Evolutionary conservation across 1,284 basidiomycete species (phyloP), one percentile per base, ranked within the genome.

Genomic region (Sporisorium iseilematis-ciliati): DNA sequence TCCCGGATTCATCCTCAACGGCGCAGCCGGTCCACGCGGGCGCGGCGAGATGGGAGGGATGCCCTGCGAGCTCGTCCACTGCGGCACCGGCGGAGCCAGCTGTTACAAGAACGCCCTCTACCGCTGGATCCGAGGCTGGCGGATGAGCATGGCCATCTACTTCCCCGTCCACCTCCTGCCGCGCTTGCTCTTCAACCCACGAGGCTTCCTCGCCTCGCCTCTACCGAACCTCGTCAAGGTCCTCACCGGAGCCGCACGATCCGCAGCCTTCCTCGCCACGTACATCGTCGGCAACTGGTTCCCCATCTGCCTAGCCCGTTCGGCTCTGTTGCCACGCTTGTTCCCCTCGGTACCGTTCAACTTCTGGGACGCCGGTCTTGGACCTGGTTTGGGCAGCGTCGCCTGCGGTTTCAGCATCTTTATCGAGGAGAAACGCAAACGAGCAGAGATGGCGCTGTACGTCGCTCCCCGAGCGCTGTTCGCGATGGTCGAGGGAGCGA

Each of bases 401-500:
- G 72, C 63, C 2, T 83, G 74, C 33, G 77, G 79, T 4, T 83
- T 70, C n/a, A 54, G 54, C 31, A 81, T 86, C 40, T 77, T 86
- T 21, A 81, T 86, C 42, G 86, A 86, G 60, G 85, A 86, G 68
- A 85, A 83, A 65, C 74, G 83, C 10, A 80, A 86, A 40, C 59
- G 86, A 11, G 79, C 82, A 0, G 86, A 86, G 63, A 86, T 86
- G 86, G 85, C 85, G 18, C 64, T 86, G 21, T 86, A 85, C 62
- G 82, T 84, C 6, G 85, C 86, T 2, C 85, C 86, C n/a, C 53
- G 86, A 20, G 86, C 86, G 16, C 56, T 86, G 35, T 84, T 82
- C 43, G 81, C 83, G 1, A 61, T 79, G 42, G 75, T 75, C 5
- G 83, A 84, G 57, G 65, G 64, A 12, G 55, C 68, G 1, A 60